Conservation (phyloP, 1,139 yeast species). For the Blastobotrys illinoisensis region DNA sequence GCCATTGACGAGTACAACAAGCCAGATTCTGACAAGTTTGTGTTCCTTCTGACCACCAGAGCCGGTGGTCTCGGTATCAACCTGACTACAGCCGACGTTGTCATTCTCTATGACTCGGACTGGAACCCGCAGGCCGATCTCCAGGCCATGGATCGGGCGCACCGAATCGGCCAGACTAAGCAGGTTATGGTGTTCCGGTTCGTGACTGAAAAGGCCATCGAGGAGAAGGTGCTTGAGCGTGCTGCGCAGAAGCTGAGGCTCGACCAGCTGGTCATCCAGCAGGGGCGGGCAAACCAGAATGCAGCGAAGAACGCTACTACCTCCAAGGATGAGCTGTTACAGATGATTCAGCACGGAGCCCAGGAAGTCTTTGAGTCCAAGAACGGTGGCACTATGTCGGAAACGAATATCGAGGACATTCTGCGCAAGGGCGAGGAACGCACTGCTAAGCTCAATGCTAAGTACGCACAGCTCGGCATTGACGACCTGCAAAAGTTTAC, state of each 20-base stretch:
- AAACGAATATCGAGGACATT: conserved; percentile 75
- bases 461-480: conserved; percentile 77
- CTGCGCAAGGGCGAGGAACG: conserved; percentile 74
- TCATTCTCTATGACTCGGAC: conserved; percentile 85
- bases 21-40: conserved; percentile 76
- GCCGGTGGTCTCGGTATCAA: conserved; percentile 98
- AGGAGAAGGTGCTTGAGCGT: conserved; percentile 90
- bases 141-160: conserved; percentile 99
- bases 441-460: conserved; percentile 69
- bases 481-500: conserved; percentile 91
- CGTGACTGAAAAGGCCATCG: conserved; percentile 93
- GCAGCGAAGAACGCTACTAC: conserved; percentile 40
- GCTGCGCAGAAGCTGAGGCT: conserved; percentile 92
- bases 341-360: conserved; percentile 98
- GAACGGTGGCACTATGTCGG: conserved; percentile 32
- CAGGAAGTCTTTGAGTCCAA: conserved; percentile 62
- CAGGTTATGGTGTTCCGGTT: conserved; percentile 90
- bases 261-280: conserved; percentile 94
- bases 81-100: conserved; percentile 87
- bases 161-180: conserved; percentile 94
- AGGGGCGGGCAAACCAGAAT: conserved; percentile 61
- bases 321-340: conserved; percentile 77
- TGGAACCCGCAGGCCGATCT: conserved; percentile 99
- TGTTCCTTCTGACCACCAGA: conserved; percentile 85
- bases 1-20: conserved; percentile 91